Conservation (phyloP, 179 eudicot genomes). For the Corrigiola litoralis region DNA sequence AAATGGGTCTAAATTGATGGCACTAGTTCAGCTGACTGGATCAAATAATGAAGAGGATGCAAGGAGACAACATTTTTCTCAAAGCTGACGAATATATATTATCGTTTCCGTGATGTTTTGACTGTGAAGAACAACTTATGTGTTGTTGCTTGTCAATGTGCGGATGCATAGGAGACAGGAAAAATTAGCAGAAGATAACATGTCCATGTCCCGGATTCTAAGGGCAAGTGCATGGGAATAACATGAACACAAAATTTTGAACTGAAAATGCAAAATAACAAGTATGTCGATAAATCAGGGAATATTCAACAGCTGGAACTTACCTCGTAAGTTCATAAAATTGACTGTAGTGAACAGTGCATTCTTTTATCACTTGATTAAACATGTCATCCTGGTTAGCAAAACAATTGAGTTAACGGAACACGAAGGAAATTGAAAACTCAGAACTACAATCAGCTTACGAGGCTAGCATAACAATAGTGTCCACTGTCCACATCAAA, state of each 20-base stretch:
- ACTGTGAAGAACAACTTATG: neutral
- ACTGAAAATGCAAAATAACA: neutral
- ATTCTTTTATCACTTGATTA: slow-evolving; percentile 80
- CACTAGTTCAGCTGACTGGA: neutral
- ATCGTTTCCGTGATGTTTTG: neutral
- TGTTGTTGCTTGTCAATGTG: neutral
- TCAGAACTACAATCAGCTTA: neutral
- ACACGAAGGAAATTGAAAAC: neutral
- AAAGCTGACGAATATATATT: neutral
- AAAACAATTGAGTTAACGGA: slow-evolving; percentile 8
- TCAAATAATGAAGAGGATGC: too few relatives aligned
- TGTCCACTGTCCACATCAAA: neutral
- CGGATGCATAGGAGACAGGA: neutral
- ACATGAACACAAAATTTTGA: neutral
- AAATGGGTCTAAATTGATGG: neutral
- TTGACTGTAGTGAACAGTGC: slow-evolving; percentile 66
- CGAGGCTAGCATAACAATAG: neutral
- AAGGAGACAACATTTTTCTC: neutral
- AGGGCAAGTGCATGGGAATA: neutral
- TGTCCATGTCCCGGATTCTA: neutral
- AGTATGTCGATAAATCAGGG: neutral
- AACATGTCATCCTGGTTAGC: slow-evolving; percentile 58
- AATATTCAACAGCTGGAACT: slow-evolving; percentile 2
- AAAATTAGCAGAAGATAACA: neutral
- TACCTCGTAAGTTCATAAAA: slow-evolving; percentile 64